A percentile compares a stretch with the other conserved stretches of the same genome.
Conservation (phyloP, 2,329 filamentous ascomycete genomes). For the Elsinoe arachidis region DNA sequence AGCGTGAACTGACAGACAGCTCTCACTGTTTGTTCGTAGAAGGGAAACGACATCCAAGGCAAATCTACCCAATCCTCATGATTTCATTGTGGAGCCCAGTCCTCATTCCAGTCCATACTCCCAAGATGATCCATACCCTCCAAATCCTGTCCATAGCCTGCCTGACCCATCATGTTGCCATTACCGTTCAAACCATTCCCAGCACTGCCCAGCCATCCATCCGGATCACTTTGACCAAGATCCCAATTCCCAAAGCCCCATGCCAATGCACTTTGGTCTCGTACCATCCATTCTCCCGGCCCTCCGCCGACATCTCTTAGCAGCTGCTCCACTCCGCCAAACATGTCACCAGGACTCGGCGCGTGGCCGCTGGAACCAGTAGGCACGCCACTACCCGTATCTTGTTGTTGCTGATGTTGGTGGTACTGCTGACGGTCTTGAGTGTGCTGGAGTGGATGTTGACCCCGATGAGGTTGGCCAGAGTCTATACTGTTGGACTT, state of each 20-base stretch:
- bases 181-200: neutral
- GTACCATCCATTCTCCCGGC: conserved; percentile 40
- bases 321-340: conserved; percentile 52
- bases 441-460: neutral
- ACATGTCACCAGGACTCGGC: conserved; percentile 42
- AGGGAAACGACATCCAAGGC: too few relatives aligned
- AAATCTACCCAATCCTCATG: too few relatives aligned
- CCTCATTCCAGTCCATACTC: neutral
- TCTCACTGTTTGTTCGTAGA: too few relatives aligned
- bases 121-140: neutral
- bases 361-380: neutral
- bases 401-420: conserved; percentile 18
- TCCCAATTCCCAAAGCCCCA: conserved; percentile 57
- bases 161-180: neutral
- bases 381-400: conserved; percentile 21
- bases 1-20: too few relatives aligned
- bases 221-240: conserved; percentile 12
- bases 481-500: conserved; percentile 9
- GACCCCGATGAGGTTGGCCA: neutral
- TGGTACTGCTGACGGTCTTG: conserved; percentile 16
- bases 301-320: conserved; percentile 44
- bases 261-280: conserved; percentile 53
- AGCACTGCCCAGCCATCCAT: neutral
- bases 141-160: neutral
- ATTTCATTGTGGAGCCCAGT: neutral